Evolutionary conservation across 352 stramenopile genomes (phyloP).

Genomic region (Pythium coloratum): DNA sequence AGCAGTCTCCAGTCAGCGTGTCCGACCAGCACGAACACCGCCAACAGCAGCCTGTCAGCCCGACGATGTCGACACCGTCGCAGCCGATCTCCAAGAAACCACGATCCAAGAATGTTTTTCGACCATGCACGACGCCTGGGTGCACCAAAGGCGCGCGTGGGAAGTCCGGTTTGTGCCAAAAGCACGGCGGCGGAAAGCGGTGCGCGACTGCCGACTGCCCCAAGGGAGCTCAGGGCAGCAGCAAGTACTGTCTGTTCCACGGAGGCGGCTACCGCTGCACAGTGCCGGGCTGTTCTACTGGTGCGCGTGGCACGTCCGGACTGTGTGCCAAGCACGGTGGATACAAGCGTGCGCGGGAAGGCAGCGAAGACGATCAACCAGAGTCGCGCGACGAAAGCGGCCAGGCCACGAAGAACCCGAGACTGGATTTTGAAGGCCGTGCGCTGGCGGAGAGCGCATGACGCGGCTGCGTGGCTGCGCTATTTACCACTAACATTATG

Average conservation of each 20-base stretch:
- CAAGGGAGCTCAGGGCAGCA: constrained; percentile 84
- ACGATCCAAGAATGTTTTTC: constrained; percentile 74
- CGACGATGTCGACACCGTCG: background rate
- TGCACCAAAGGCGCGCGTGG: constrained; percentile 80
- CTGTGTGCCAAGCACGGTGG: constrained; percentile 81
- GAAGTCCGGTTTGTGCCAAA: constrained; percentile 82
- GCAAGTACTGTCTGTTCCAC: constrained; percentile 76
- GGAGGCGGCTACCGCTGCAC: constrained; percentile 85
- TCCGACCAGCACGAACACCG: background rate
- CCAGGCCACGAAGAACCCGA: constrained; percentile 20
- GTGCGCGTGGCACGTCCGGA: constrained; percentile 68
- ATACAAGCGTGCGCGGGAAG: constrained; percentile 46
- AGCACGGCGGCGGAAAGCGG: constrained; percentile 83
- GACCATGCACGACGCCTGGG: constrained; percentile 51
- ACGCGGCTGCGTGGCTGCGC: background rate
- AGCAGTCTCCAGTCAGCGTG: constrained; percentile 7
- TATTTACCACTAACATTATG: constrained; percentile 2
- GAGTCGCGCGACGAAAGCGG: background rate
- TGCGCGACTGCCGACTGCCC: constrained; percentile 59
- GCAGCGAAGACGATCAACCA: background rate
- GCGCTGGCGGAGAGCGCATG: constrained; percentile 6
- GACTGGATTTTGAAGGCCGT: constrained; percentile 21
- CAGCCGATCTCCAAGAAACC: constrained; percentile 56
- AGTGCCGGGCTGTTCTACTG: constrained; percentile 67
- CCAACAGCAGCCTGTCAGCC: background rate